Evolutionary conservation across 2,329 filamentous ascomycete genomes (phyloP).

Genomic region (Trichothecium roseum): DNA sequence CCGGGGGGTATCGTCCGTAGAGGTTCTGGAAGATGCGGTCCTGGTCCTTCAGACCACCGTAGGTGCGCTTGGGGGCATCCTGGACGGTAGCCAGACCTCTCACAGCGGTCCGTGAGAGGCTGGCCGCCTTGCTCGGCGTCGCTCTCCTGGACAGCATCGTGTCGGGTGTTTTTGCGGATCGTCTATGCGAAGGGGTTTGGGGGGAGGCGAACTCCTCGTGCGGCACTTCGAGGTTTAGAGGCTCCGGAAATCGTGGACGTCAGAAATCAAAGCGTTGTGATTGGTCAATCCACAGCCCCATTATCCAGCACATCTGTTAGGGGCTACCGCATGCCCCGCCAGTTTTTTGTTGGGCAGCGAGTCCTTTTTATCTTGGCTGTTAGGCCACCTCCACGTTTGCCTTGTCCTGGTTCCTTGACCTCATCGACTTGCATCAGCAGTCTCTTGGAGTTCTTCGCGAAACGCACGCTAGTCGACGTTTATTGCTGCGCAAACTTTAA

Average conservation of each 20-base stretch:
- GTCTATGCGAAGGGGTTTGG: constrained; percentile 11
- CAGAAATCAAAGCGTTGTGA: constrained; percentile 26
- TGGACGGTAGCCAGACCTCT: constrained; percentile 76
- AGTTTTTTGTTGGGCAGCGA: background rate
- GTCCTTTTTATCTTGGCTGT: constrained; percentile 6
- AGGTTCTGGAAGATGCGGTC: constrained; percentile 99
- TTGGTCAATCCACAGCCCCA: constrained; percentile 26
- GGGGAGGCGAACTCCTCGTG: constrained; percentile 18
- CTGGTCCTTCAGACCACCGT: constrained; percentile 88
- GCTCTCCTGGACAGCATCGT: constrained; percentile 35
- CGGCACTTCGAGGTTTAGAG: constrained; percentile 23
- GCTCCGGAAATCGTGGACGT: constrained; percentile 14
- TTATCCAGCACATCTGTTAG: constrained; percentile 21
- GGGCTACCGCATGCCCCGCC: constrained; percentile 10
- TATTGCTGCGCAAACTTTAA: too few relatives aligned
- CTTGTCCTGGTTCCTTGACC: constrained; percentile 8
- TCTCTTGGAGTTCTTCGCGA: too few relatives aligned
- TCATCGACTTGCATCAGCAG: constrained; percentile 12
- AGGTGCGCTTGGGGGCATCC: constrained; percentile 61
- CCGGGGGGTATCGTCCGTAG: constrained; percentile 83
- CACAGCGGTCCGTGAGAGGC: constrained; percentile 32
- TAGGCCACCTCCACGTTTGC: background rate
- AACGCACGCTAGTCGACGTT: too few relatives aligned
- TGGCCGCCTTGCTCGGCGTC: constrained; percentile 26
- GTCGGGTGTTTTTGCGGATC: constrained; percentile 17